A percentile compares a stretch with the other conserved stretches of the same genome.
phyloP scores from a whole-genome alignment of 371 early-diverging fungal species.

The Syncephalastrum racemosum region DNA sequence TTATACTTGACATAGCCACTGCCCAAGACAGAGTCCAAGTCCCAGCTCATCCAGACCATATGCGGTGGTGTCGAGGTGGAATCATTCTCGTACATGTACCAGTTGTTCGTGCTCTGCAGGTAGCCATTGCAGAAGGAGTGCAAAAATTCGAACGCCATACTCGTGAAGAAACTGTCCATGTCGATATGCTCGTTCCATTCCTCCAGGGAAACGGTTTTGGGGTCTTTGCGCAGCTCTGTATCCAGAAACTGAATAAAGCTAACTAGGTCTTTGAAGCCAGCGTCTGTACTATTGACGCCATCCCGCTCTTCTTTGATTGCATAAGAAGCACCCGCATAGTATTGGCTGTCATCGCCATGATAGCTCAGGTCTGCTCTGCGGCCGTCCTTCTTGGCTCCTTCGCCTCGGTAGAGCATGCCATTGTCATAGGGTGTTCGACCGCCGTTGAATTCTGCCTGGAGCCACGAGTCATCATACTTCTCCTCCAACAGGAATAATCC shows the following conservation, averaged over 20 bases:
- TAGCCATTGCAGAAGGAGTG: slow-evolving; percentile 41
- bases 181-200: slow-evolving; percentile 33
- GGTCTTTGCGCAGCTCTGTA: slow-evolving; percentile 16
- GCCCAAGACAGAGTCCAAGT: too few relatives aligned
- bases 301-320: slow-evolving; percentile 21
- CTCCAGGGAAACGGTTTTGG: neutral
- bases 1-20: too few relatives aligned
- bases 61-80: neutral
- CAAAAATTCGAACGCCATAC: slow-evolving; percentile 35
- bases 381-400: slow-evolving; percentile 1
- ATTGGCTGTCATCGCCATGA: slow-evolving; percentile 16
- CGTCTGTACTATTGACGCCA: slow-evolving; percentile 8
- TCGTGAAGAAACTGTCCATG: slow-evolving; percentile 22
- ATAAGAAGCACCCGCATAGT: slow-evolving; percentile 24
- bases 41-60: too few relatives aligned
- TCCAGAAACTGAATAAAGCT: slow-evolving; percentile 32
- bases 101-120: slow-evolving; percentile 32
- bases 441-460: slow-evolving; percentile 28
- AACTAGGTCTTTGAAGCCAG: slow-evolving; percentile 15
- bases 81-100: slow-evolving; percentile 22
- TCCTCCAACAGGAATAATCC: slow-evolving; percentile 42
- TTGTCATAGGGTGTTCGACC: slow-evolving; percentile 28
- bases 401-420: slow-evolving; percentile 37
- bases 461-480: slow-evolving; percentile 33
- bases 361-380: slow-evolving; percentile 23